These are phyloP conservation scores for Lonicera japonica DNA, from an alignment of 129 eudicot species.

Conservation along the genomic window DNA sequence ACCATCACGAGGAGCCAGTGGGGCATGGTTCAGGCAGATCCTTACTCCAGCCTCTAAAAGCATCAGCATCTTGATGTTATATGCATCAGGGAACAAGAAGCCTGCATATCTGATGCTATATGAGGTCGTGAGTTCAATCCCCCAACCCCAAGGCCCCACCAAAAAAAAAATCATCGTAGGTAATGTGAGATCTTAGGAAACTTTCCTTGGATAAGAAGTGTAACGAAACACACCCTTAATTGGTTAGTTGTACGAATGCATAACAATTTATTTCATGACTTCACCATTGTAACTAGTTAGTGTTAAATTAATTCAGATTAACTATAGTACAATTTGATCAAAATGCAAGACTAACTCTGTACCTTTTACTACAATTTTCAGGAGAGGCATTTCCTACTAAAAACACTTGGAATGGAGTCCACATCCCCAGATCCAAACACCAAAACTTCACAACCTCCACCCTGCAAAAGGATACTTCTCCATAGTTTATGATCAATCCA, in stretches of 20 bases:
- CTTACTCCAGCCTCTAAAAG: no score
- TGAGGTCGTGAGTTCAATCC: no score
- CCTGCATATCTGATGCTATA: no score
- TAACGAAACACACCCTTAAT: no score
- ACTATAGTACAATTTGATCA: background rate
- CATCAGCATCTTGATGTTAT: no score
- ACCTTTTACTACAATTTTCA: conserved; percentile 20
- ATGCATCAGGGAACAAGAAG: no score
- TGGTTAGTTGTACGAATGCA: background rate
- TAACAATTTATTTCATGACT: background rate
- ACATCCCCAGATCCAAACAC: conserved; percentile 23
- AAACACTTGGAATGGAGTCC: conserved; percentile 43
- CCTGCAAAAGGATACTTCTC: conserved; percentile 60
- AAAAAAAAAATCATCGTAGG: no score
- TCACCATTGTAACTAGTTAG: background rate
- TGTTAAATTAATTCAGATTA: background rate
- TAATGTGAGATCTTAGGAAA: no score
- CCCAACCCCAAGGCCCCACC: no score
- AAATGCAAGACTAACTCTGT: conserved; percentile 10
- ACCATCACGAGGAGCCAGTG: no score
- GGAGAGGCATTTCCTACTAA: conserved; percentile 58
- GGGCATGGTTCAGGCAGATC: no score
- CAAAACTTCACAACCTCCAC: conserved; percentile 39
- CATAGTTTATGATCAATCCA: conserved; percentile 46
- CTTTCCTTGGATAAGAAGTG: background rate